phyloP scores from a whole-genome alignment of 257 asterid species.

The Prunella vulgaris region DNA sequence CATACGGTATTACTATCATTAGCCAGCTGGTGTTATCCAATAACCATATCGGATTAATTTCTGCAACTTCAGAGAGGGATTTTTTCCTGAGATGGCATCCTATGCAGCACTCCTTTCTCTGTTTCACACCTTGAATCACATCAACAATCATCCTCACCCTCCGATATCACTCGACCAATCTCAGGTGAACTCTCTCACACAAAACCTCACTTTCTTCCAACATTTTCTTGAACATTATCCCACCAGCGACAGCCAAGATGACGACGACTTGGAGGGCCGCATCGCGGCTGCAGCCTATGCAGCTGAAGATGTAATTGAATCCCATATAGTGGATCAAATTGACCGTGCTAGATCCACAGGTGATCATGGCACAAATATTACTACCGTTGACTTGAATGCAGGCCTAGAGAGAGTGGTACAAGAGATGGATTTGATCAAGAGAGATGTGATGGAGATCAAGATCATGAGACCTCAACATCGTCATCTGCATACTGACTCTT shows the following conservation, averaged over 20 bases:
- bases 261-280: neutral
- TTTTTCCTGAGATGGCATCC: neutral
- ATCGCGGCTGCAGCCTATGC: neutral
- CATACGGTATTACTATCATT: too few relatives aligned
- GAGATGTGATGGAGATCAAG: neutral
- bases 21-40: too few relatives aligned
- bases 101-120: neutral
- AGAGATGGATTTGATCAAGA: neutral
- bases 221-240: neutral
- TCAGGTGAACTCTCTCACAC: neutral
- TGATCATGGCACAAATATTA: too few relatives aligned
- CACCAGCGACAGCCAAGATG: neutral
- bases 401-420: neutral
- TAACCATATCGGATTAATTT: too few relatives aligned
- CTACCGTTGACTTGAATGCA: neutral
- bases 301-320: neutral
- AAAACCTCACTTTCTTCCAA: neutral
- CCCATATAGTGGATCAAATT: neutral
- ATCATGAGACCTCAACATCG: neutral
- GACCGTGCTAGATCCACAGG: too few relatives aligned
- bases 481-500: neutral
- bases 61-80: too few relatives aligned
- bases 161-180: neutral
- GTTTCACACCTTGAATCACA: neutral
- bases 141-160: neutral